Conservation (phyloP, 345 rosid species). For the Gossypium bickii region DNA sequence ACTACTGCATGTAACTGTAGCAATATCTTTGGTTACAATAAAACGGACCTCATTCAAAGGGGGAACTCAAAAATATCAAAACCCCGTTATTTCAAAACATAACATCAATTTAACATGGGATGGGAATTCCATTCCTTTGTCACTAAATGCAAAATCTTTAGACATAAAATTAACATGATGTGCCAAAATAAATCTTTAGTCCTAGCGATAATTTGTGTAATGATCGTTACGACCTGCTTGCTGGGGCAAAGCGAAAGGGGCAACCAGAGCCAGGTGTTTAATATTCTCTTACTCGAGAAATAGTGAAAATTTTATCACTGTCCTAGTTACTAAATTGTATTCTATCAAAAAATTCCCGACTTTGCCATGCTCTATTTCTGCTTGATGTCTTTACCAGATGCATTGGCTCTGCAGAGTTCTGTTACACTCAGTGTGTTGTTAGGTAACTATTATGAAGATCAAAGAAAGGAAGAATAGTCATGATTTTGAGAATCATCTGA, state of each 20-base stretch:
- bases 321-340: too few relatives aligned
- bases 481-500: conserved; percentile 23
- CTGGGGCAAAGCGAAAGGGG: background rate
- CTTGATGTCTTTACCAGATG: conserved; percentile 6
- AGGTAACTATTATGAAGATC: conserved; percentile 28
- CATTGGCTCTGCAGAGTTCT: conserved; percentile 22
- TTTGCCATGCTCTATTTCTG: background rate
- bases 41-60: too few relatives aligned
- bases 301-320: too few relatives aligned
- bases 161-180: too few relatives aligned
- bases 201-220: conserved; percentile 28
- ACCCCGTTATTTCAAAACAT: background rate
- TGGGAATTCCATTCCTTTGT: background rate
- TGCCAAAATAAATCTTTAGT: conserved; percentile 13
- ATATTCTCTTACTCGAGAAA: too few relatives aligned
- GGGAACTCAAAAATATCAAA: too few relatives aligned
- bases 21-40: too few relatives aligned
- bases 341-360: conserved; percentile 8
- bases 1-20: background rate
- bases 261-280: too few relatives aligned
- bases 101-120: background rate
- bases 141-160: background rate
- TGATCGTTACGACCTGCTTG: conserved; percentile 32
- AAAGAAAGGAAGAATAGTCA: conserved; percentile 19
- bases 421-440: conserved; percentile 26